Evolutionary conservation across 2,329 filamentous ascomycete genomes (phyloP).

Genomic region (Alternaria sp.): DNA sequence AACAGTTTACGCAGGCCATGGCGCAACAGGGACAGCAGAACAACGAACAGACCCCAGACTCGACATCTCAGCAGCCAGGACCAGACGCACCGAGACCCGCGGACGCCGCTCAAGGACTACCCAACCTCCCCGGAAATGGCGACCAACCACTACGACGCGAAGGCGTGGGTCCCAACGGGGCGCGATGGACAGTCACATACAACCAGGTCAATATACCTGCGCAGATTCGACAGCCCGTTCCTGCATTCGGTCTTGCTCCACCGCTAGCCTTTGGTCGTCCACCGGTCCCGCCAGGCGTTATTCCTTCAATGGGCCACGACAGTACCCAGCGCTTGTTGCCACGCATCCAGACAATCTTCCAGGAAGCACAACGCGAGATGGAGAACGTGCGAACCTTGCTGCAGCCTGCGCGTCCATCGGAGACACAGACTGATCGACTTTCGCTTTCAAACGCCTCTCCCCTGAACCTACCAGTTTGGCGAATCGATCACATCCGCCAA

Average conservation of each 20-base stretch:
- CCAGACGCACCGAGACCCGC: slow-evolving; percentile 12
- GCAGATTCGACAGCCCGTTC: slow-evolving; percentile 25
- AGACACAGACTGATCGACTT: slow-evolving; percentile 1
- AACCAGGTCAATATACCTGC: slow-evolving; percentile 51
- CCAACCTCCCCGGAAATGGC: slow-evolving; percentile 27
- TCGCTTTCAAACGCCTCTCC: not conserved
- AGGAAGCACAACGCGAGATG: slow-evolving; percentile 40
- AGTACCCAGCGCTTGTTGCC: slow-evolving; percentile 26
- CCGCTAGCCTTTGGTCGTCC: slow-evolving; percentile 28
- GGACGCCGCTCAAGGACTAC: slow-evolving; percentile 13
- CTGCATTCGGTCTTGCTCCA: slow-evolving; percentile 26
- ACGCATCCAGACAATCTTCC: slow-evolving; percentile 30
- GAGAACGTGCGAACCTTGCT: slow-evolving; percentile 38
- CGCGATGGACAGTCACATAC: slow-evolving; percentile 60
- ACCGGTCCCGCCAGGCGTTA: slow-evolving; percentile 20
- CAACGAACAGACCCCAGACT: slow-evolving; percentile 3
- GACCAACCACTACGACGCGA: slow-evolving; percentile 58
- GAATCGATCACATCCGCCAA: slow-evolving; percentile 35
- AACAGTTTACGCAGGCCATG: slow-evolving; percentile 33
- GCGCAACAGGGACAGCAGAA: slow-evolving; percentile 20
- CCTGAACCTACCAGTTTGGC: slow-evolving; percentile 32
- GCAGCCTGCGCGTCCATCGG: slow-evolving; percentile 10
- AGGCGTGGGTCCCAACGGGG: slow-evolving; percentile 58
- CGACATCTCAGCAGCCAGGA: slow-evolving; percentile 5
- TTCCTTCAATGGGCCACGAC: slow-evolving; percentile 11